These are phyloP conservation scores for Chaetomiaceae sp. DNA, from an alignment of 2,329 filamentous ascomycete genomes.

Conservation along the genomic window DNA sequence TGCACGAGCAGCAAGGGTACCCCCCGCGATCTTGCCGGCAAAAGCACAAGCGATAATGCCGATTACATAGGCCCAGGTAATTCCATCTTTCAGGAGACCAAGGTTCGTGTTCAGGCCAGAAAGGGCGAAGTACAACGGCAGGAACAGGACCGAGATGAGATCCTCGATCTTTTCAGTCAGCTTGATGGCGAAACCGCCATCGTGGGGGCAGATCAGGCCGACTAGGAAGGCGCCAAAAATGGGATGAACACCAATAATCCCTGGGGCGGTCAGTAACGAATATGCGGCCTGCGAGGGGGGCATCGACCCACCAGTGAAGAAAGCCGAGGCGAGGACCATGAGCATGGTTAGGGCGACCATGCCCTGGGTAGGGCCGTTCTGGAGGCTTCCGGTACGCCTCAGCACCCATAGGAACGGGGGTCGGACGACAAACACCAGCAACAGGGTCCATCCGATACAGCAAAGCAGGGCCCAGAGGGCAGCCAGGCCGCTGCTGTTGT, in stretches of 20 bases:
- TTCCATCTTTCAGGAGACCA: slow-evolving; percentile 73
- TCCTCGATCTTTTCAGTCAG: slow-evolving; percentile 94
- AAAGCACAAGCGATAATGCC: slow-evolving; percentile 80
- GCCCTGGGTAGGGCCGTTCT: slow-evolving; percentile 82
- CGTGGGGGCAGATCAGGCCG: slow-evolving; percentile 84
- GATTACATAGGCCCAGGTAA: slow-evolving; percentile 85
- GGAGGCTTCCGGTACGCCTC: slow-evolving; percentile 67
- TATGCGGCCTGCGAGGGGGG: neutral
- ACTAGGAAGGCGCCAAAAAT: slow-evolving; percentile 93
- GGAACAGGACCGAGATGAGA: slow-evolving; percentile 73
- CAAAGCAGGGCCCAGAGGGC: slow-evolving; percentile 81
- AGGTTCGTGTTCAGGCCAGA: slow-evolving; percentile 87
- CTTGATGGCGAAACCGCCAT: slow-evolving; percentile 85
- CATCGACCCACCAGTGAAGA: slow-evolving; percentile 57
- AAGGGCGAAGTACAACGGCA: slow-evolving; percentile 89
- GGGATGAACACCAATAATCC: slow-evolving; percentile 85
- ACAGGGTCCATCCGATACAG: slow-evolving; percentile 67
- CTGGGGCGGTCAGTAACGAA: slow-evolving; percentile 22
- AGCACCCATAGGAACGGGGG: slow-evolving; percentile 73
- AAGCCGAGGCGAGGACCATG: slow-evolving; percentile 71
- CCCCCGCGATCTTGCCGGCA: slow-evolving; percentile 77
- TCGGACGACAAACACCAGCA: slow-evolving; percentile 67
- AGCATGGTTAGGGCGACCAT: slow-evolving; percentile 80
- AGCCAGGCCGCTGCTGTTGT: slow-evolving; percentile 74
- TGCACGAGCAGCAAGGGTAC: slow-evolving; percentile 68